Base-by-base conservation (phyloP, 1,284 basidiomycete species). In the Pyrrhoderma noxium region DNA sequence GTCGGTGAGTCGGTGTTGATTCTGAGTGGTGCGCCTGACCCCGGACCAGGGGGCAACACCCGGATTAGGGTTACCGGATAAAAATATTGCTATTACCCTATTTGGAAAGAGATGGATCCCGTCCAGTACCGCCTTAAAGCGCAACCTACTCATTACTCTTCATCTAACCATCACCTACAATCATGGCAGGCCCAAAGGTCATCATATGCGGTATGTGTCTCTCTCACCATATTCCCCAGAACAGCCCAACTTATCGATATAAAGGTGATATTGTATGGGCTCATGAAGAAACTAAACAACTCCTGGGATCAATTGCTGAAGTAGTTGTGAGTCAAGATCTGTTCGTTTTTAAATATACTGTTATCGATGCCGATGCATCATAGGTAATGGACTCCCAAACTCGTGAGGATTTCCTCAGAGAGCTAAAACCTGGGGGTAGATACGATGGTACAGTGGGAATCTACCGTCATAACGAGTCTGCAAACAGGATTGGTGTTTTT, bases 181-280 rank as follows among this genome's bases (percentile, higher is more conserved):
- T 44, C 27, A 72, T 71, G 69, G 56, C 65, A n/a, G 37, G 34
- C 41, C 71, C 71, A 38, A 67, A 68, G 38, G 62, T 76, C 27
- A 62, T 76, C 45, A 69, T 76, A 52, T 72, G 70, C 59, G 73
- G 74, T 74, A 31, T 31, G 27, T 31, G 50, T 54, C 67, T 56
- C 36, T 7, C 40, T 25, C 25, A 21, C 23, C 31, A 13, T 13
- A n/a, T 35, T n/a, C 25, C 23, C 21, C 21, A 5, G 25, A 25
- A 22, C 21, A 37, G n/a, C n/a, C n/a, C 5, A 22, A 22, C 40
- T 36, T 39, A 31, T n/a, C 16, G 5, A 3, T 5, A 40, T 47
- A 13, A 50, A 87, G 86, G 83, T 53, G 69, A 77, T 56, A 77
- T 93, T 51, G 74, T 82, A 38, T 93, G 89, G 89, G 87, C 89